phyloP scores from a whole-genome alignment of 2,329 filamentous ascomycete species.

The Pseudogymnoascus sp. region DNA sequence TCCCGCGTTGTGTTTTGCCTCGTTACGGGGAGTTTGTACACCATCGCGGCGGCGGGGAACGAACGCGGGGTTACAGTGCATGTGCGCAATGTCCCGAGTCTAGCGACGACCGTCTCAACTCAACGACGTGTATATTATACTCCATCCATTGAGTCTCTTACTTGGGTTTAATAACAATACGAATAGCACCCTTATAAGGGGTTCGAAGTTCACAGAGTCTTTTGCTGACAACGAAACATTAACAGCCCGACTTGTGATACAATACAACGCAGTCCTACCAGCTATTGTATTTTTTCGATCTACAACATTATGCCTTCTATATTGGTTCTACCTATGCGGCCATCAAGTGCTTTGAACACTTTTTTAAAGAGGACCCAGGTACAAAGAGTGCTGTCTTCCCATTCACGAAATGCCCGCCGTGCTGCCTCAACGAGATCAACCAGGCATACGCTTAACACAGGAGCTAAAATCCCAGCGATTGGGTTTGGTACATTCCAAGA shows the following conservation, averaged over 20 bases:
- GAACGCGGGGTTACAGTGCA: neutral
- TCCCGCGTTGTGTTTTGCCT: neutral
- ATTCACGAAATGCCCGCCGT: neutral
- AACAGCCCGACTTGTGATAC: neutral
- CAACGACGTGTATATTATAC: neutral
- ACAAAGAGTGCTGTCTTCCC: neutral
- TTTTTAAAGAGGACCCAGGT: neutral
- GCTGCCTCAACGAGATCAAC: constrained; percentile 7
- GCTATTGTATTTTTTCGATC: neutral
- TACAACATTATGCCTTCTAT: neutral
- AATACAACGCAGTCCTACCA: neutral
- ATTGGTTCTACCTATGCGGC: neutral
- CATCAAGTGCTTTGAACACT: neutral
- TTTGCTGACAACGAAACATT: neutral
- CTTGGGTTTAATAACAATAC: neutral
- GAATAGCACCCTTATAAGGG: neutral
- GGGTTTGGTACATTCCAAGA: constrained; percentile 28
- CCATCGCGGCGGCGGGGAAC: too few relatives aligned
- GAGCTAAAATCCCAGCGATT: constrained; percentile 24
- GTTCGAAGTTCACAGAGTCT: neutral
- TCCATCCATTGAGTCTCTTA: neutral
- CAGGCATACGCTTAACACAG: constrained; percentile 19
- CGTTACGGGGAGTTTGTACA: too few relatives aligned
- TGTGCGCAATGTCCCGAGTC: neutral
- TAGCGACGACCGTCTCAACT: neutral